These are phyloP conservation scores for Boletellus emodensis DNA, from an alignment of 768 basidiomycete genomes.

Conservation along the genomic window DNA sequence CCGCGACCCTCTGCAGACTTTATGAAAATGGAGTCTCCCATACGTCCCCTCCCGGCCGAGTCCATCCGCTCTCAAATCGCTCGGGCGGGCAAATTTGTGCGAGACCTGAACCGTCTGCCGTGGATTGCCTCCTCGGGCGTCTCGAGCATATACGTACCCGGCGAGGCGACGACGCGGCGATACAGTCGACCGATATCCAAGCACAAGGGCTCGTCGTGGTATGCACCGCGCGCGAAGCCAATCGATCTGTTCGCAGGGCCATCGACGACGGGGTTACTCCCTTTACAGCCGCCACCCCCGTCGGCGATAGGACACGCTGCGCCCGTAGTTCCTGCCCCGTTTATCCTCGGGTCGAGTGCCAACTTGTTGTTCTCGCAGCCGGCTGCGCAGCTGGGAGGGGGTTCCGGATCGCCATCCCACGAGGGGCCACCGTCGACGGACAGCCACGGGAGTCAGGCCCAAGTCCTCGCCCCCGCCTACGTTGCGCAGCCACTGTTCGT, in stretches of 20 bases:
- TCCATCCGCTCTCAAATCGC: slow-evolving; percentile 35
- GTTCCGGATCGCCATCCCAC: slow-evolving; percentile 30
- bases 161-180: slow-evolving; percentile 28
- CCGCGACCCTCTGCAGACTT: slow-evolving; percentile 44
- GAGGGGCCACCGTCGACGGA: slow-evolving; percentile 29
- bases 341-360: slow-evolving; percentile 29
- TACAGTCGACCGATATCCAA: slow-evolving; percentile 28
- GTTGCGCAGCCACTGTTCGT: background rate
- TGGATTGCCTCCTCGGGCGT: slow-evolving; percentile 46
- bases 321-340: slow-evolving; percentile 21
- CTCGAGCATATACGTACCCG: slow-evolving; percentile 47
- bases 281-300: slow-evolving; percentile 9
- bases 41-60: slow-evolving; percentile 37
- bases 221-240: slow-evolving; percentile 24
- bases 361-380: slow-evolving; percentile 29
- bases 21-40: slow-evolving; percentile 44
- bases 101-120: slow-evolving; percentile 39
- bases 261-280: slow-evolving; percentile 29
- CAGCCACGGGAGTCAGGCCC: slow-evolving; percentile 30
- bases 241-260: slow-evolving; percentile 31
- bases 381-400: background rate
- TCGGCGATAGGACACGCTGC: slow-evolving; percentile 2
- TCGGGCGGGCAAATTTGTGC: slow-evolving; percentile 35
- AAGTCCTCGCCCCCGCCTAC: slow-evolving; percentile 11
- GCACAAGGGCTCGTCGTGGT: slow-evolving; percentile 28